Conservation (phyloP, 1,284 basidiomycete genomes). For the Sporisorium reilianum region DNA sequence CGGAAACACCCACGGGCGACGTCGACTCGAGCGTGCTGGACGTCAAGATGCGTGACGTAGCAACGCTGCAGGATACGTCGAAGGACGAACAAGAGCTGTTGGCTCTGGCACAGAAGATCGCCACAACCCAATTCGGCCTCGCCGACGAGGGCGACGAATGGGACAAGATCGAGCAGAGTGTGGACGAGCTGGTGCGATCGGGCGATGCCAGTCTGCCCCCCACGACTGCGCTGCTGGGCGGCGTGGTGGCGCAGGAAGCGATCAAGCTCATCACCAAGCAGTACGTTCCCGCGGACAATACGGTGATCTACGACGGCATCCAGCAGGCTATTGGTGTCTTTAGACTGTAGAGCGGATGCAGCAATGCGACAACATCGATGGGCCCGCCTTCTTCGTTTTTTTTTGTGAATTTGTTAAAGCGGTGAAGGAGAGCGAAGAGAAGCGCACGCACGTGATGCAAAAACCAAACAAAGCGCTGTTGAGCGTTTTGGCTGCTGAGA, state of each 20-base stretch:
- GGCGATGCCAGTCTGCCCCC: slow-evolving; percentile 85
- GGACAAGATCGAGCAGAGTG: slow-evolving; percentile 76
- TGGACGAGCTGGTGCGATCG: slow-evolving; percentile 84
- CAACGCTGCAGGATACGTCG: slow-evolving; percentile 64
- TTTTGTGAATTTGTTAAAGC: neutral
- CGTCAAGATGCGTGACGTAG: slow-evolving; percentile 65
- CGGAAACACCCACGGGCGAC: slow-evolving; percentile 48
- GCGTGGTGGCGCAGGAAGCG: slow-evolving; percentile 93
- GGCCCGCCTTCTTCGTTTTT: neutral
- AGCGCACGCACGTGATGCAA: slow-evolving; percentile 8
- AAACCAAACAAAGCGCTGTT: neutral
- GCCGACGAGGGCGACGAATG: slow-evolving; percentile 66
- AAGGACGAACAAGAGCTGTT: slow-evolving; percentile 59
- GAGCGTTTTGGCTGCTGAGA: neutral
- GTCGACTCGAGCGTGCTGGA: slow-evolving; percentile 25
- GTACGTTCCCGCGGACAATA: slow-evolving; percentile 90
- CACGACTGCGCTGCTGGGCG: slow-evolving; percentile 91
- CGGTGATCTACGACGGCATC: slow-evolving; percentile 87
- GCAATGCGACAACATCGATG: neutral
- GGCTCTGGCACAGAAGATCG: slow-evolving; percentile 25
- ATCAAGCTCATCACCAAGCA: slow-evolving; percentile 98
- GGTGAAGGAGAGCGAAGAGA: neutral
- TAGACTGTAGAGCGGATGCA: slow-evolving; percentile 33
- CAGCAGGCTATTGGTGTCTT: slow-evolving; percentile 70
- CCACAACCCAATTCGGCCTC: slow-evolving; percentile 17